Evolutionary conservation across 2,329 filamentous ascomycete genomes (phyloP).

Genomic region (Botrytis tulipae): DNA sequence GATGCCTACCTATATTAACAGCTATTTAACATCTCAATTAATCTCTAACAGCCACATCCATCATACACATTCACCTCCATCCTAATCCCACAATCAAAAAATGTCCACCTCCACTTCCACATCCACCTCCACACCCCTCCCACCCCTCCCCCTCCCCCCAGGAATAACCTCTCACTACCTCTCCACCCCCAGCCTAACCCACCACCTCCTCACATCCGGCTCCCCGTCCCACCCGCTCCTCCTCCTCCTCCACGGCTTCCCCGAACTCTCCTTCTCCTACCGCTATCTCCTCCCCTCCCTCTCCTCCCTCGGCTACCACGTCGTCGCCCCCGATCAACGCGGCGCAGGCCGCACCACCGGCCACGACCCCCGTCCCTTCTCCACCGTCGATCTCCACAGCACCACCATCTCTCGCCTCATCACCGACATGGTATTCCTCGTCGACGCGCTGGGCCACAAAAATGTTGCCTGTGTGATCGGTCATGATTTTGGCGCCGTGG

Average conservation of each 20-base stretch:
- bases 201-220: conserved; percentile 36
- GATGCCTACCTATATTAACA: not conserved
- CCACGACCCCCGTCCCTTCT: conserved; percentile 52
- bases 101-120: no score
- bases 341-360: conserved; percentile 66
- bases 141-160: not conserved
- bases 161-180: not conserved
- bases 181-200: not conserved
- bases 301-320: conserved; percentile 60
- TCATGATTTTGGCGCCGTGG: conserved; percentile 65
- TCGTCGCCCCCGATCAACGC: conserved; percentile 65
- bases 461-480: conserved; percentile 59
- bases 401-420: conserved; percentile 59
- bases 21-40: not conserved
- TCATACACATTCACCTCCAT: no score
- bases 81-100: no score
- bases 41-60: not conserved
- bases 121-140: not conserved
- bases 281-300: conserved; percentile 59
- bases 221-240: conserved; percentile 51
- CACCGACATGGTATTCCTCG: conserved; percentile 60
- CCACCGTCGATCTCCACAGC: conserved; percentile 53
- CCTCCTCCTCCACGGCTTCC: conserved; percentile 64
- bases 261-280: conserved; percentile 69
- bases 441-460: conserved; percentile 59